Percentiles rank a stretch among this genome's conserved stretches.
These are phyloP conservation scores for Rutstroemia sp. DNA, from an alignment of 2,329 filamentous ascomycete species.

Conservation along the genomic window DNA sequence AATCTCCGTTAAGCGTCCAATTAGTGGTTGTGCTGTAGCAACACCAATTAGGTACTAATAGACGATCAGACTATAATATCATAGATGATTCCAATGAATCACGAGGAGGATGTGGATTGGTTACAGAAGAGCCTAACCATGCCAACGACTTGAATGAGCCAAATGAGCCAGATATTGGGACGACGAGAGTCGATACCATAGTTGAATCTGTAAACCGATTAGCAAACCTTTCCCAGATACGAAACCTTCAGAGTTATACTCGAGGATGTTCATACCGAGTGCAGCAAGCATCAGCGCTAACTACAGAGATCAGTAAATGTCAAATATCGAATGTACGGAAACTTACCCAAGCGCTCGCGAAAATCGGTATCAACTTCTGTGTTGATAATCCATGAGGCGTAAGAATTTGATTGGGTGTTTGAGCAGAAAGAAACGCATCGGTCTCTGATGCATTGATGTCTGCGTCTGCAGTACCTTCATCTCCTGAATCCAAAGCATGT, in stretches of 20 bases:
- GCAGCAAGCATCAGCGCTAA: neutral
- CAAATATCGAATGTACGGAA: neutral
- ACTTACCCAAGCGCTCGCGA: neutral
- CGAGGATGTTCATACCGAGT: neutral
- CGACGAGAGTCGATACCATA: constrained; percentile 51
- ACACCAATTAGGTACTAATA: constrained; percentile 50
- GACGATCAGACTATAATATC: too few species aligned
- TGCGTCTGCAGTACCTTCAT: neutral
- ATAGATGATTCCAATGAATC: neutral
- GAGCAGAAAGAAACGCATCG: neutral
- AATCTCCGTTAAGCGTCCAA: constrained; percentile 61
- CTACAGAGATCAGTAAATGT: neutral
- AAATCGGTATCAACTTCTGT: neutral
- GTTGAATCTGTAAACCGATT: constrained; percentile 36
- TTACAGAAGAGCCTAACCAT: constrained; percentile 61
- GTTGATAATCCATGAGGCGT: neutral
- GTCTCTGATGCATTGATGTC: neutral
- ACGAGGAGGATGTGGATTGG: neutral
- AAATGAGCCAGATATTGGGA: constrained; percentile 53
- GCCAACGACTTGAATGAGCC: constrained; percentile 53
- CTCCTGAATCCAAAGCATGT: too few species aligned
- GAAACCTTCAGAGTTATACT: too few species aligned
- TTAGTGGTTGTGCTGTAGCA: constrained; percentile 65
- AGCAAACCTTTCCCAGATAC: neutral
- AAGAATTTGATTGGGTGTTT: neutral